Evolutionary conservation across 2,329 filamentous ascomycete species (phyloP).

Genomic region (Biscogniauxia mediterranea): DNA sequence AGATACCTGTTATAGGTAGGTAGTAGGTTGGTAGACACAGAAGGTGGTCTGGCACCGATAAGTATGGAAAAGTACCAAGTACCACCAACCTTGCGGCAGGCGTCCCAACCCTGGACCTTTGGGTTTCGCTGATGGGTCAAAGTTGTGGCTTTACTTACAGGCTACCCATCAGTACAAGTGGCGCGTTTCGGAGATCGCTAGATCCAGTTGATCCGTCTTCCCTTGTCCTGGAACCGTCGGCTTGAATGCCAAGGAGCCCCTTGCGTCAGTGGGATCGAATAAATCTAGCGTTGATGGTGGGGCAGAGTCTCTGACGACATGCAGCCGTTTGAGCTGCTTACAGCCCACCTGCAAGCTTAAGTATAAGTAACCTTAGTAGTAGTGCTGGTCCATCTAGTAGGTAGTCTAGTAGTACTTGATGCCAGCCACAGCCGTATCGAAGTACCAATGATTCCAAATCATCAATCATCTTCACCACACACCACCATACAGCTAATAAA

Average conservation of each 20-base stretch:
- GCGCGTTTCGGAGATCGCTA: constrained; percentile 10
- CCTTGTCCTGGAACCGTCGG: not conserved
- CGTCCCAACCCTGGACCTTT: too few relatives aligned
- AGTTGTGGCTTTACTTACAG: constrained; percentile 1
- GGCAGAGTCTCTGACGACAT: constrained; percentile 14
- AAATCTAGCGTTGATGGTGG: not conserved
- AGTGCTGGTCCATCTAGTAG: not conserved
- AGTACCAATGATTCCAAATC: constrained; percentile 1
- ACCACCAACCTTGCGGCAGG: constrained; percentile 4
- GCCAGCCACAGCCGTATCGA: not conserved
- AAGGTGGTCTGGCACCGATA: constrained; percentile 6
- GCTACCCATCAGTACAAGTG: constrained; percentile 1
- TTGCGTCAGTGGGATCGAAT: not conserved
- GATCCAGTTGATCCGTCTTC: constrained; percentile 14
- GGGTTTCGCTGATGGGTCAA: constrained; percentile 2
- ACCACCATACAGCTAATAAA: not conserved
- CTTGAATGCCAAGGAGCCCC: not conserved
- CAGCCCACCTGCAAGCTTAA: constrained; percentile 18
- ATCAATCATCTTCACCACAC: not conserved
- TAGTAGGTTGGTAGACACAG: not conserved
- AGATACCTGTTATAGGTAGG: not conserved
- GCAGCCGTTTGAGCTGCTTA: constrained; percentile 1
- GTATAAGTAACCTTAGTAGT: constrained; percentile 6
- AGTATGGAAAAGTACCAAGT: not conserved
- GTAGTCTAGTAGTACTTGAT: too few relatives aligned